Base-by-base conservation (phyloP, 305 asterid genomes). In the Solanum aculeatissimum region DNA sequence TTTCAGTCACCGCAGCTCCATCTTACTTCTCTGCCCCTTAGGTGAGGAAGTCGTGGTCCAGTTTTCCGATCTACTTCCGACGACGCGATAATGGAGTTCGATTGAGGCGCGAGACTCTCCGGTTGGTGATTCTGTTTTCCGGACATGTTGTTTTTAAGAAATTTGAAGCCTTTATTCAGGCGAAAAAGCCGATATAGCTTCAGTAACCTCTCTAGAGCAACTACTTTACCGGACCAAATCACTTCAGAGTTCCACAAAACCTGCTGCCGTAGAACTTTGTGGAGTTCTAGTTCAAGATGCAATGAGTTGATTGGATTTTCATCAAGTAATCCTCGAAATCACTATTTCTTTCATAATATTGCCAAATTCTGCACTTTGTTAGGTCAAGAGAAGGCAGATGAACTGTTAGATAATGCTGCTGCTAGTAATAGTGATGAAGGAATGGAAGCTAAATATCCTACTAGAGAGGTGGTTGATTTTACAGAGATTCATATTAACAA, bases 401-500 rank as follows among this genome's bases (percentile, higher is more conserved):
- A 83, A 80, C 53, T 84, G 57, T 69, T 81, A 81, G 90, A 82
- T 85, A 63, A 90, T 82, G 88, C 86, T 55, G 86, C 83, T 85
- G 74, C 51, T 81, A 47, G 47, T 68, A 83, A 62, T 66, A 42
- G 42, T n/a, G 86, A 21, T 32, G 87, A 85, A 40, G 88, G 78
- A 83, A 88, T 88, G 77, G 88, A 87, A 82, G 70, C 82, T 84
- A 88, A 88, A 83, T 82, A 80, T 38, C 8, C 25, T 70, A 84
- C 88, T 69, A 89, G 65, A 82, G 89, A 87, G 86, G 87, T 92
- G 54, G 75, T 97, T 85, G 98, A 95, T 89, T 95, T 97, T 91
- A 93, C 96, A 63, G 86, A 89, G 87, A 91, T 95, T 86, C 93
- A 92, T 43, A 89, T 95, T 70, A 90, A 90, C 85, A 94, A 93